Conservation (phyloP, 345 rosid species). For the Brassica napus region Da-Ae NC_063452.1:28654001-28654500, state of each 20-base stretch:
- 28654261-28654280: background rate
- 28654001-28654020: slow-evolving; percentile 95
- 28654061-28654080: background rate
- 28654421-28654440: slow-evolving; percentile 11
- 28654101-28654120: slow-evolving; percentile 11
- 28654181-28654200: slow-evolving; percentile 86
- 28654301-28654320: slow-evolving; percentile 87
- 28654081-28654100: background rate
- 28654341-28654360: slow-evolving; percentile 97
- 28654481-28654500: slow-evolving; percentile 7
- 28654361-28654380: slow-evolving; percentile 97
- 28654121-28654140: slow-evolving; percentile 83
- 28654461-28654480: slow-evolving; percentile 23
- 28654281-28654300: background rate
- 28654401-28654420: background rate
- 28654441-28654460: background rate
- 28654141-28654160: slow-evolving; percentile 93
- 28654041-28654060: background rate
- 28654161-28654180: slow-evolving; percentile 95
- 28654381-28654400: slow-evolving; percentile 99
- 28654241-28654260: slow-evolving; percentile 12
- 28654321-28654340: slow-evolving; percentile 94
- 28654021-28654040: slow-evolving; percentile 79
- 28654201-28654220: slow-evolving; percentile 98
- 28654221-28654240: slow-evolving; percentile 77